Evolutionary conservation across 345 rosid species (phyloP).

Genomic region (Erodium maritimum): DNA sequence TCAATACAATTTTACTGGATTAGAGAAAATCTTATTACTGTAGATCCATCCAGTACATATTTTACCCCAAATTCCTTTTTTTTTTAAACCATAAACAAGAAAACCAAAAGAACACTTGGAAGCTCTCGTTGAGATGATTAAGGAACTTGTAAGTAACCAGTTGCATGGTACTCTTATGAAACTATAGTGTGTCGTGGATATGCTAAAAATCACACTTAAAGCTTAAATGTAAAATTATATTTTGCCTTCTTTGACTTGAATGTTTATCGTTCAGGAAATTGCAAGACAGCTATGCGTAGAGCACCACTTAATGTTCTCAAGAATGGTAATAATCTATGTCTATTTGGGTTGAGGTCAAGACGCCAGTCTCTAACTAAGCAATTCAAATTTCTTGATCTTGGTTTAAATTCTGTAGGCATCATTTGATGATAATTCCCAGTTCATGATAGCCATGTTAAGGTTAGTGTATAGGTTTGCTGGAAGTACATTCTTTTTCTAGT

Average conservation of each 20-base stretch:
- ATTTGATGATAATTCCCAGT: conserved; percentile 82
- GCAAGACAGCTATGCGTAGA: conserved; percentile 82
- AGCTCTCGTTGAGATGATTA: too few species aligned
- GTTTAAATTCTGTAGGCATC: conserved; percentile 54
- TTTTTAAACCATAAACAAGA: too few species aligned
- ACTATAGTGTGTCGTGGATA: too few species aligned
- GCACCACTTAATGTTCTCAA: conserved; percentile 70
- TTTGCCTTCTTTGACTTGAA: conserved; percentile 5
- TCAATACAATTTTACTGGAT: too few species aligned
- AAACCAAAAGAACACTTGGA: too few species aligned
- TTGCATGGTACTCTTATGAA: too few species aligned
- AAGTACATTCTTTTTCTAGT: conserved; percentile 3
- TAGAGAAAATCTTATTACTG: too few species aligned
- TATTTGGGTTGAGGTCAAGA: not conserved
- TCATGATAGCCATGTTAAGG: conserved; percentile 77
- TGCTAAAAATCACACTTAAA: too few species aligned
- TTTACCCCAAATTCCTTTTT: too few species aligned
- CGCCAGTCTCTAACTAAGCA: conserved; percentile 5
- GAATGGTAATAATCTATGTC: conserved; percentile 41
- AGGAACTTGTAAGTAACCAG: too few species aligned
- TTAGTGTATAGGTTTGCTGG: conserved; percentile 18
- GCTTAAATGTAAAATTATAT: too few species aligned
- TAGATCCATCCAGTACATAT: too few species aligned
- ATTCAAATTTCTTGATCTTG: conserved; percentile 10
- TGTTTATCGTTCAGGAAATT: conserved; percentile 47